Evolutionary conservation across 805 yeast species (phyloP).

Genomic region (Yarrowia sp.): DNA sequence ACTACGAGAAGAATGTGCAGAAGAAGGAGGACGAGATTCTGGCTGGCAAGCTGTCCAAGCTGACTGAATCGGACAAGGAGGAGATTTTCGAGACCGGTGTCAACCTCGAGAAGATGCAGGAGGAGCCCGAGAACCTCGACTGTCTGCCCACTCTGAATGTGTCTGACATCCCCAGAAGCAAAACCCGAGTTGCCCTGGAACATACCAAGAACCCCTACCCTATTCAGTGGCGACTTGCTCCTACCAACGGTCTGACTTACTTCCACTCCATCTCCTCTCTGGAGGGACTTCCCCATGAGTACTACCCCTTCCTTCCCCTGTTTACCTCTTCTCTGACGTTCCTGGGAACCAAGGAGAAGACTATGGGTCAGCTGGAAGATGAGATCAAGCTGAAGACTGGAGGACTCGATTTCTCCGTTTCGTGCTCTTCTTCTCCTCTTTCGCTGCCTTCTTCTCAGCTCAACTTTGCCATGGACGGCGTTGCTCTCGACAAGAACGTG

Average conservation of each 20-base stretch:
- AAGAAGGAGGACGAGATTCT: conserved; percentile 66
- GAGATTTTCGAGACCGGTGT: conserved; percentile 67
- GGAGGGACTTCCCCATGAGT: conserved; percentile 62
- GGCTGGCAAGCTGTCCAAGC: conserved; percentile 51
- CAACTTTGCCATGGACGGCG: conserved; percentile 67
- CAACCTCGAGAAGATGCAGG: conserved; percentile 66
- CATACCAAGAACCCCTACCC: conserved; percentile 21
- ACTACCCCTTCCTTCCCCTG: conserved; percentile 74
- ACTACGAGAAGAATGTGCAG: conserved; percentile 59
- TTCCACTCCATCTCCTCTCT: conserved; percentile 71
- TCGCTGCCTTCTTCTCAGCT: conserved; percentile 56
- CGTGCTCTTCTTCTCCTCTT: conserved; percentile 62
- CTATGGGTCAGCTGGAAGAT: conserved; percentile 84
- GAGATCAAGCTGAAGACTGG: conserved; percentile 84
- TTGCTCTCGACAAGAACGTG: conserved; percentile 71
- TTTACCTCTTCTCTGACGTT: conserved; percentile 82
- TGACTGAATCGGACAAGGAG: conserved; percentile 64
- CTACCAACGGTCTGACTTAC: conserved; percentile 69
- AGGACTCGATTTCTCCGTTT: conserved; percentile 71
- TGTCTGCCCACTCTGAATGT: conserved; percentile 80
- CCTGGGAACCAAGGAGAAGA: conserved; percentile 76
- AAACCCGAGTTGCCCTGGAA: conserved; percentile 7
- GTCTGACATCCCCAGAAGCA: conserved; percentile 67
- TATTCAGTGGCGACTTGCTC: conserved; percentile 37
- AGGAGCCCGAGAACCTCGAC: conserved; percentile 72